These are phyloP conservation scores for Penicillium crystallinum DNA, from an alignment of 495 filamentous ascomycete genomes.

Conservation along the genomic window DNA sequence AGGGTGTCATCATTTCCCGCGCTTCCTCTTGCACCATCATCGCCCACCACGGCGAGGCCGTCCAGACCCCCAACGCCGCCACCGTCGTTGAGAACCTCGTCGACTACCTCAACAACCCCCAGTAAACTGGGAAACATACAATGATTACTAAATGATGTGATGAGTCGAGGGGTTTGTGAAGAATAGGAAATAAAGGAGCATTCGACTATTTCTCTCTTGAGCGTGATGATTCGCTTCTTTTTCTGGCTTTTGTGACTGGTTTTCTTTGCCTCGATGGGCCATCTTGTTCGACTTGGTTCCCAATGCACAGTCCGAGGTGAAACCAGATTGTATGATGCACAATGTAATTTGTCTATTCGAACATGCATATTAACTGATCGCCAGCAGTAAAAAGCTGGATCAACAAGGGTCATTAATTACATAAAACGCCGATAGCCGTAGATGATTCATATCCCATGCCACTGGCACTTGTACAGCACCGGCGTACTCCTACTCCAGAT, in stretches of 20 bases:
- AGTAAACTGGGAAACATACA: constrained; percentile 15
- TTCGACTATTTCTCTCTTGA: constrained; percentile 11
- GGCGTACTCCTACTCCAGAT: not conserved
- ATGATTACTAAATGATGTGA: constrained; percentile 15
- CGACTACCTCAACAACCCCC: constrained; percentile 41
- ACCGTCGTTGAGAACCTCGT: constrained; percentile 38
- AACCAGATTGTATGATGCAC: not conserved
- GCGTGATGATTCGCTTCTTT: not conserved
- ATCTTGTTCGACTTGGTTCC: not conserved
- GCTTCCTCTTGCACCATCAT: constrained; percentile 81
- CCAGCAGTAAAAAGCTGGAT: not conserved
- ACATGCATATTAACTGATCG: constrained; percentile 10
- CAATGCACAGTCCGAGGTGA: constrained; percentile 1
- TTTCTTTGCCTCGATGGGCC: not conserved
- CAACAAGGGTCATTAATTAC: constrained; percentile 24
- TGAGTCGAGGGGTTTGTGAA: constrained; percentile 19
- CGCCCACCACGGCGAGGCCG: constrained; percentile 70
- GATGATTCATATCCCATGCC: constrained; percentile 9
- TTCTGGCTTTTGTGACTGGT: constrained; percentile 1
- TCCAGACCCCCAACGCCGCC: constrained; percentile 48
- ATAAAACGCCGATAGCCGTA: constrained; percentile 1
- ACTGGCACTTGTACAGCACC: not conserved
- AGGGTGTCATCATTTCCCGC: constrained; percentile 73
- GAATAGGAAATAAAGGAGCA: constrained; percentile 26
- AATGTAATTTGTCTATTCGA: constrained; percentile 13